These are phyloP conservation scores for Prosopis cineraria DNA, from an alignment of 306 rosid species.

Conservation along the genomic window DNA sequence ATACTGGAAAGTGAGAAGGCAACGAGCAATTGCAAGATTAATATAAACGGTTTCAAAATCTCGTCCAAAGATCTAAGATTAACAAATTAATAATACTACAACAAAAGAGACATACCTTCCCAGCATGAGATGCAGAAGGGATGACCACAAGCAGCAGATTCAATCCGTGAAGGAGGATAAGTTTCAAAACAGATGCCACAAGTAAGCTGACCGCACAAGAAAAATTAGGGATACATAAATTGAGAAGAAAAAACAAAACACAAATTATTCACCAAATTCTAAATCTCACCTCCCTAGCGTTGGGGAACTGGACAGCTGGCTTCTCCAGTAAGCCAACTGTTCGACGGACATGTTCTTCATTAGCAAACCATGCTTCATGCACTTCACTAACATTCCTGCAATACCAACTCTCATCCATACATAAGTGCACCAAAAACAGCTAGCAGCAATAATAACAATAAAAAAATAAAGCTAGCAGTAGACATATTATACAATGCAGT, in stretches of 20 bases:
- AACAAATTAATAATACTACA: constrained; percentile 22
- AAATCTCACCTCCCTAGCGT: constrained; percentile 51
- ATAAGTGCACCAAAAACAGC: constrained; percentile 15
- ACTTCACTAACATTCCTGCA: constrained; percentile 72
- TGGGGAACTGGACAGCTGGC: constrained; percentile 42
- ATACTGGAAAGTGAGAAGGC: constrained; percentile 6
- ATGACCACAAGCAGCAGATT: constrained; percentile 76
- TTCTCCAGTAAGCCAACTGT: constrained; percentile 68
- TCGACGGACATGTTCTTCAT: constrained; percentile 63
- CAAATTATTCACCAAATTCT: constrained; percentile 18
- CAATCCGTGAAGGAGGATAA: constrained; percentile 47
- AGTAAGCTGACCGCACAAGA: constrained; percentile 46
- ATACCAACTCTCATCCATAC: constrained; percentile 26
- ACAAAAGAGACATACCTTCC: constrained; percentile 47
- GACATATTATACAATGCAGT: constrained; percentile 22
- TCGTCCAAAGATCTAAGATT: constrained; percentile 3
- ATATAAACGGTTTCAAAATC: constrained; percentile 26
- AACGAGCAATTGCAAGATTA: constrained; percentile 7
- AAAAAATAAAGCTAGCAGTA: not conserved
- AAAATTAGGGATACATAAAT: constrained; percentile 12
- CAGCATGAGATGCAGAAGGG: constrained; percentile 76
- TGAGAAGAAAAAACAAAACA: constrained; percentile 18
- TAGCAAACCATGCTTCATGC: constrained; percentile 85
- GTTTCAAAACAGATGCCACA: constrained; percentile 83
- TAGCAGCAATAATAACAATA: not conserved